A percentile compares a stretch with the other conserved stretches of the same genome.
Conservation (phyloP, 352 stramenopile species). For the Phytophthora citricola region DNA sequence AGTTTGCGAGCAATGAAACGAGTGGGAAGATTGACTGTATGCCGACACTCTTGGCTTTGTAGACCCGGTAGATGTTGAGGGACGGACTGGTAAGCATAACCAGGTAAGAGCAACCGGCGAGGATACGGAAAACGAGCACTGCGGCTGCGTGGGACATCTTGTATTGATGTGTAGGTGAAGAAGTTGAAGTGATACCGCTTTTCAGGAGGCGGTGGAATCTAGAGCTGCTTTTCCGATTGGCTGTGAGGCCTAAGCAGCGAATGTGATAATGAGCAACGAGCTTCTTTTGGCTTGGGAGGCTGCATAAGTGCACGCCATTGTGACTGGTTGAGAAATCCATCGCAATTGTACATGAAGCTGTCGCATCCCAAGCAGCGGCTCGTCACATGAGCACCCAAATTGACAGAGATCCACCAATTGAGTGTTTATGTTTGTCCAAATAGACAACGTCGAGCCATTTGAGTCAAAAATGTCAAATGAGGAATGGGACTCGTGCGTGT, state of each 20-base stretch:
- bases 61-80: conserved; percentile 45
- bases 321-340: conserved; percentile 29
- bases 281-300: conserved; percentile 3
- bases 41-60: conserved; percentile 44
- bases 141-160: conserved; percentile 30
- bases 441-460: background rate
- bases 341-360: conserved; percentile 1
- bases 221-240: conserved; percentile 4
- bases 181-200: conserved; percentile 30
- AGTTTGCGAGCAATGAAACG: conserved; percentile 51
- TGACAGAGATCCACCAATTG: background rate
- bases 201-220: background rate
- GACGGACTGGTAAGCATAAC: conserved; percentile 49
- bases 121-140: conserved; percentile 29
- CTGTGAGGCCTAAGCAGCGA: conserved; percentile 18
- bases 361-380: conserved; percentile 28
- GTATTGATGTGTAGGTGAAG: background rate
- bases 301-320: conserved; percentile 24
- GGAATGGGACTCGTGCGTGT: conserved; percentile 11
- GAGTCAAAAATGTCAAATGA: conserved; percentile 11
- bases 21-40: conserved; percentile 57
- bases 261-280: conserved; percentile 20
- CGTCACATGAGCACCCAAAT: conserved; percentile 14
- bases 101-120: conserved; percentile 33
- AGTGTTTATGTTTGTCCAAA: background rate